Evolutionary conservation across 2,329 filamentous ascomycete genomes (phyloP), one percentile per base, ranked within the genome.

Genomic region (Xylariaceae sp.): DNA sequence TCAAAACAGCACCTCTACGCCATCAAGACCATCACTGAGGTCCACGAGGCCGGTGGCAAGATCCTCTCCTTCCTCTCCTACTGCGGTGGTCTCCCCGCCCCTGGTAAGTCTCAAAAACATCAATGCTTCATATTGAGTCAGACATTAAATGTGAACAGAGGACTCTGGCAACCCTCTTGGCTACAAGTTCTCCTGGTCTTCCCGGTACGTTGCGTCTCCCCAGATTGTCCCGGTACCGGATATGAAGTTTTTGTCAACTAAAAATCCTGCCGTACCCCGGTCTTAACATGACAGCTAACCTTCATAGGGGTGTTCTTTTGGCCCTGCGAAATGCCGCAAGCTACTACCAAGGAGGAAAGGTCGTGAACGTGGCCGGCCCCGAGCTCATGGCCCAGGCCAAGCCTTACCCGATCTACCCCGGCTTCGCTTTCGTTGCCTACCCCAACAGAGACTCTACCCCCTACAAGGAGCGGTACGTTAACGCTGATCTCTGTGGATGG

Each of bases 1-100:
- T 53, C 18, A 17, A 51, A 5, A 42, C 48, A 58, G 56, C 55
- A 56, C 34, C 37, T 56, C 17, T 44, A 93, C 73, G 92, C 92
- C 51, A 84, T 97, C 74, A 89, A 93, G 80, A 90, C 87, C 59
- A 96, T 97, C 82, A 77, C 88, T 56, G 84, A 91, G 72, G 91
- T 96, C n/a, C 92, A 97, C 82, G 79, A 89, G 63, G 88, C 81
- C 13, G 92, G 92, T 61, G 93, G 92, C 73, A 94, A 94, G 81
- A 88, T 97, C 73, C 78, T 81, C 35, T 85, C 82, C 50, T 97
- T 97, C 82, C 77, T 88, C 64, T 88, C 84, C 56, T 97, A 88
- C 82, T 97, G 92, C 69, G 62, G 62, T 13, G 64, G 64, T 1
- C 58, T 63, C 10, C 51, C 42, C 1, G 60, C 53, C 0, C 54